Evolutionary conservation across 2,329 filamentous ascomycete species (phyloP), one percentile per base, ranked within the genome.

Genomic region (Erysiphe neolycopersici): DNA sequence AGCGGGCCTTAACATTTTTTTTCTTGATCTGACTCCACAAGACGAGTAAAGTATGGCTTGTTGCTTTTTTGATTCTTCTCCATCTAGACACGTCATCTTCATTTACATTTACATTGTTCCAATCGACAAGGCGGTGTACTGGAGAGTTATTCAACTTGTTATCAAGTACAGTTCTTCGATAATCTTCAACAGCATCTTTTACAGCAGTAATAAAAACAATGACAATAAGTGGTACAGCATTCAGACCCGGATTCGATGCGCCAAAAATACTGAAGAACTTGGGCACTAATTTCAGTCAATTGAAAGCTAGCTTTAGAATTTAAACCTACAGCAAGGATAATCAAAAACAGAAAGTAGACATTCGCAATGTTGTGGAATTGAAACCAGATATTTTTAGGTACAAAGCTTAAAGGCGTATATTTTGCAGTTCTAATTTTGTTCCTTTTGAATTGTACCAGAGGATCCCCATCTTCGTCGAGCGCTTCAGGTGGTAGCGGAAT

Each of bases 281-380:
- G 19, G 49, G 22, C 16, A 31, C 29, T 29, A 31, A 16, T 17
- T 41, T 41, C 39, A 41, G 39, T 41, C 29, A 31, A 32, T 12
- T 16, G 14, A 31, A 32, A n/a, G 11, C 29, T 41, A 29, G 19
- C 19, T 40, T 16, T 14, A 41, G 42, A 29, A 33, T 41, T 37
- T 17, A 32, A 39, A 69, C 85, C 68, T 76, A 95, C 89, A 55
- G 78, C 76, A 47, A 98, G 70, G 56, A 98, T 92, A 58, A 94
- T 85, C 54, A 87, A 71, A 62, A 95, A 94, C 52, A 95, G 67
- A 69, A 98, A 98, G 63, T 95, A 98, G 44, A 95, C 78, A 60
- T 98, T 98, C 56, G 89, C 89, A 54, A 98, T 79, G 57, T 95
- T 95, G 62, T 98, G 87, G 58, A 98, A 95, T 61, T 98, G 91